These are phyloP conservation scores for Remersonia thermophila DNA, from an alignment of 2,329 filamentous ascomycete species.

Conservation along the genomic window DNA sequence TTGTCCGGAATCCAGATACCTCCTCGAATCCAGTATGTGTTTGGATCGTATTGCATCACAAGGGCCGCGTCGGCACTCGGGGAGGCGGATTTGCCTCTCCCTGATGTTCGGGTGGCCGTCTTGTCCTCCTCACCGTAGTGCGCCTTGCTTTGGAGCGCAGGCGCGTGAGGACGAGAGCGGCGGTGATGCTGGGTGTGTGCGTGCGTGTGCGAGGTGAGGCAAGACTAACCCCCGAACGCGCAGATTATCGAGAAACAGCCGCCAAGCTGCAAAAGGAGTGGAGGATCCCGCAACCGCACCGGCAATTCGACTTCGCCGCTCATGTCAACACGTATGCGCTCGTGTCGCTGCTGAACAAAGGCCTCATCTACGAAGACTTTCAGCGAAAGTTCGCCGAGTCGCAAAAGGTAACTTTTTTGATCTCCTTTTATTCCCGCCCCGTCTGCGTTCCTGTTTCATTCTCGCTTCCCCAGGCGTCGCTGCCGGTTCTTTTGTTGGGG, in stretches of 20 bases:
- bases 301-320: constrained; percentile 50
- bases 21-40: constrained; percentile 50
- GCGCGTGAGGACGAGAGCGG: background rate
- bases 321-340: constrained; percentile 54
- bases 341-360: constrained; percentile 50
- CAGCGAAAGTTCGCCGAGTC: constrained; percentile 39
- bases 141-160: background rate
- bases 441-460: no score
- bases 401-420: constrained; percentile 32
- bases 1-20: constrained; percentile 32
- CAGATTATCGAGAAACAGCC: constrained; percentile 57
- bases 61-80: constrained; percentile 5
- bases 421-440: background rate
- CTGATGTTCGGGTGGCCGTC: constrained; percentile 7
- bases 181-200: background rate
- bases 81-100: background rate
- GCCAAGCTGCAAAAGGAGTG: constrained; percentile 58
- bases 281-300: constrained; percentile 50
- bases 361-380: constrained; percentile 47
- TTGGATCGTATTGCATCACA: background rate
- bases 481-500: constrained; percentile 5
- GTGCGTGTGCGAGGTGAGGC: constrained; percentile 14
- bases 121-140: background rate
- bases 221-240: constrained; percentile 18
- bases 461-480: constrained; percentile 1